Conservation (phyloP, 176 grass and related monocot genomes). For the Bolboschoenus planiculmis region DNA sequence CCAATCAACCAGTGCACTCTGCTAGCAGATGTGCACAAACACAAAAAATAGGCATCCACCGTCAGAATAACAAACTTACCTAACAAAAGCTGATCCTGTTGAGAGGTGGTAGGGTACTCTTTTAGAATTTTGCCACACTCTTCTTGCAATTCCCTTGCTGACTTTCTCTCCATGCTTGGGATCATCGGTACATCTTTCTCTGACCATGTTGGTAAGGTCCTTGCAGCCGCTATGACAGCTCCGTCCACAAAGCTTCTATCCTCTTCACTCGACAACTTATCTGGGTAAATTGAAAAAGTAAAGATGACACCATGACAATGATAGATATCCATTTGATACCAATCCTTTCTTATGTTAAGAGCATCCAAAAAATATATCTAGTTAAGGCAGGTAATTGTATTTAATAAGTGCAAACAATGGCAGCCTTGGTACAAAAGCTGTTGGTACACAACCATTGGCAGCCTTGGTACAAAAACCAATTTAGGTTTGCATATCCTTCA, state of each 20-base stretch:
- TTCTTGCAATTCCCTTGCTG: conserved; percentile 58
- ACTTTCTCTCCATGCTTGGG: conserved; percentile 73
- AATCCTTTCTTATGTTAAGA: background rate
- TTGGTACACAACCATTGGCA: background rate
- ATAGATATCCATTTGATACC: background rate
- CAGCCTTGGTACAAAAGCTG: background rate
- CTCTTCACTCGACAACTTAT: conserved; percentile 34
- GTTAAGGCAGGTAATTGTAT: background rate
- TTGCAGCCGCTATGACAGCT: conserved; percentile 80
- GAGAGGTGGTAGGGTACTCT: conserved; percentile 61
- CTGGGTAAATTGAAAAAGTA: conserved; percentile 27
- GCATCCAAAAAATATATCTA: background rate
- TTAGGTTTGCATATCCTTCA: background rate
- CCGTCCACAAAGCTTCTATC: conserved; percentile 71
- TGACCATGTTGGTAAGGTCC: conserved; percentile 82
- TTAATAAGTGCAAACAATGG: background rate
- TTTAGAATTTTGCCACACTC: conserved; percentile 63
- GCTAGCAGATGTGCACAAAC: background rate
- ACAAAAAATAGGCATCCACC: background rate
- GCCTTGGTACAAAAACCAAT: background rate
- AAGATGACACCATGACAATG: background rate
- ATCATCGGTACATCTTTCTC: conserved; percentile 69
- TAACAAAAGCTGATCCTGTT: conserved; percentile 63
- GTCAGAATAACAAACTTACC: conserved; percentile 24
- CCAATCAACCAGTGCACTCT: background rate